Percentiles rank a stretch among this genome's conserved stretches.
phyloP scores from a whole-genome alignment of 352 stramenopile species.

The Phytophthora multivora region DNA sequence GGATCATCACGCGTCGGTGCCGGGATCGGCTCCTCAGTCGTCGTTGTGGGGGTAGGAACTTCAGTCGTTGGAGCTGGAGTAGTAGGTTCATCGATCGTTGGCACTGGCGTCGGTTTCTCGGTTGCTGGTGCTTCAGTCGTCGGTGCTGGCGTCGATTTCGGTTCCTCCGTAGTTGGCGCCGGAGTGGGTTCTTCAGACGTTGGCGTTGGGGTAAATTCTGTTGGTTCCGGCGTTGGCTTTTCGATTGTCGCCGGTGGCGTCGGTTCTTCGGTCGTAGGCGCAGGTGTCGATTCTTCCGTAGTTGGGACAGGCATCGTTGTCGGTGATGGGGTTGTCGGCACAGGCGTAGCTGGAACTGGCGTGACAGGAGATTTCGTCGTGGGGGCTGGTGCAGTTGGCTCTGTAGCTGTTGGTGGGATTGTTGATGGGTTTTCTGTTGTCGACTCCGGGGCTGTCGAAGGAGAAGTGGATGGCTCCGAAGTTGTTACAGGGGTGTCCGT shows the following conservation, averaged over 20 bases:
- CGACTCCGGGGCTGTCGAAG: neutral
- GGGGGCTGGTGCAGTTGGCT: neutral
- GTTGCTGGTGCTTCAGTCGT: neutral
- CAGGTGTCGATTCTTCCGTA: neutral
- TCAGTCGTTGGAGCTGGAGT: too few relatives aligned
- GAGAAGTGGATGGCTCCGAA: too few relatives aligned
- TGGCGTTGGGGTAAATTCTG: neutral
- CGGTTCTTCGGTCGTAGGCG: neutral
- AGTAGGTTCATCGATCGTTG: too few relatives aligned
- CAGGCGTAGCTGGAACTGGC: neutral
- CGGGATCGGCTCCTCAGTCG: neutral
- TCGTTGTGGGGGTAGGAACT: too few relatives aligned
- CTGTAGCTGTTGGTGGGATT: neutral
- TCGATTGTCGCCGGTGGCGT: neutral
- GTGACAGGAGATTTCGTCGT: neutral
- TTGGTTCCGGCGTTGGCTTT: neutral
- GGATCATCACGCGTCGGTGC: neutral
- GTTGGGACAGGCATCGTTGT: conserved; percentile 1
- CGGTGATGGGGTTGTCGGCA: neutral
- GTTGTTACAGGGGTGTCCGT: neutral
- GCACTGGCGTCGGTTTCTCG: neutral
- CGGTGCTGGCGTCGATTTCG: neutral
- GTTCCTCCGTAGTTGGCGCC: neutral
- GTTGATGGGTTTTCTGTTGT: conserved; percentile 4
- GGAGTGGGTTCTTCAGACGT: neutral